Evolutionary conservation across 768 basidiomycete species (phyloP).

Genomic region (Hysterangium stoloniferum): DNA sequence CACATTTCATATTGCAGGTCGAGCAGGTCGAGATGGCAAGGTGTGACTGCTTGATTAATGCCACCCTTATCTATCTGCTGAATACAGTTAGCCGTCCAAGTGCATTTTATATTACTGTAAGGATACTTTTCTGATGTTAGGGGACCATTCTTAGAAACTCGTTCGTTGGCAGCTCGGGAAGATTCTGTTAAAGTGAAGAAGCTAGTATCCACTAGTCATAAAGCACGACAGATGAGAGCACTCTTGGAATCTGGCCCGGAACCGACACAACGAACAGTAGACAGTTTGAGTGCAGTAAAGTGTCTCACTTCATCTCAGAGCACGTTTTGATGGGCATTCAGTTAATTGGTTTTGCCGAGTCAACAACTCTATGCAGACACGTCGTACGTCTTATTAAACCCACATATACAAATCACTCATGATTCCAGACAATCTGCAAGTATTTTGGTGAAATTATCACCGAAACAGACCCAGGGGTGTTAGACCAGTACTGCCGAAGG

Average conservation of each 20-base stretch:
- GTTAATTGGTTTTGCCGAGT: slow-evolving; percentile 54
- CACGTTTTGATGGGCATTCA: slow-evolving; percentile 20
- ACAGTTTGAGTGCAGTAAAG: slow-evolving; percentile 56
- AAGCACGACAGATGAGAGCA: slow-evolving; percentile 36
- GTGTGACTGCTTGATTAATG: slow-evolving; percentile 32
- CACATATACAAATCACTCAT: neutral
- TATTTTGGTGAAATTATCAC: slow-evolving; percentile 74
- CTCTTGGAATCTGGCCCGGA: slow-evolving; percentile 39
- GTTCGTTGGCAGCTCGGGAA: slow-evolving; percentile 58
- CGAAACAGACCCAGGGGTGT: slow-evolving; percentile 32
- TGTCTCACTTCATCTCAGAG: neutral
- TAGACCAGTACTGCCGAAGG: slow-evolving; percentile 50
- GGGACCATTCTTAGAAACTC: neutral
- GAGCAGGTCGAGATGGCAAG: slow-evolving; percentile 71
- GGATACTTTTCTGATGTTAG: slow-evolving; percentile 15
- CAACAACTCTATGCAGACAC: slow-evolving; percentile 54
- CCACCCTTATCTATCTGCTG: slow-evolving; percentile 5
- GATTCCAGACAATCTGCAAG: slow-evolving; percentile 56
- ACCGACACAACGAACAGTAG: slow-evolving; percentile 59
- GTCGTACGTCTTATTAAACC: slow-evolving; percentile 38
- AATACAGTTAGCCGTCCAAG: slow-evolving; percentile 52
- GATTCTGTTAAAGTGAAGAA: slow-evolving; percentile 51
- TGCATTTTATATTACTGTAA: slow-evolving; percentile 79
- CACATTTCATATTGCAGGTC: slow-evolving; percentile 35
- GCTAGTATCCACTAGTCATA: slow-evolving; percentile 41